Percentiles rank a stretch among this genome's conserved stretches.
phyloP scores from a whole-genome alignment of 768 basidiomycete genomes.

The Xerocomellus dryophilus region DNA sequence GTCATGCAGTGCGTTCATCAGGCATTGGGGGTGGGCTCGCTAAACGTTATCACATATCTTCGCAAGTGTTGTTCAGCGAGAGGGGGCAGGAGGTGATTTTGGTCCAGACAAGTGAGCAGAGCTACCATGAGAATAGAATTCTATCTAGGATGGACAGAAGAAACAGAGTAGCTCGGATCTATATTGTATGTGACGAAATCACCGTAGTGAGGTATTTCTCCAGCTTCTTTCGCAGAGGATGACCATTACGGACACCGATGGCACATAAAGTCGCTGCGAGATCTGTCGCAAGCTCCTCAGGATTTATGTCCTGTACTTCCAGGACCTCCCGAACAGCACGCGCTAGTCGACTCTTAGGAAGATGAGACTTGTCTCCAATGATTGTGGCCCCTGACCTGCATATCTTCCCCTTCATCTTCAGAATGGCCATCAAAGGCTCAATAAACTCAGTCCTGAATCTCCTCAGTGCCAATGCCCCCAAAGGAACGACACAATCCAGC shows the following conservation, averaged over 20 bases:
- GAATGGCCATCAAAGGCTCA: conserved; percentile 63
- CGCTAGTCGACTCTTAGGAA: conserved; percentile 64
- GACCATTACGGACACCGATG: conserved; percentile 58
- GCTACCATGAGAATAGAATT: no score
- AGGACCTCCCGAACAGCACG: conserved; percentile 65
- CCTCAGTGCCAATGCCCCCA: conserved; percentile 63
- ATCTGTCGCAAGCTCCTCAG: conserved; percentile 51
- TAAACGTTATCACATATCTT: no score
- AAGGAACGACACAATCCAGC: conserved; percentile 60
- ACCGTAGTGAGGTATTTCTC: conserved; percentile 48
- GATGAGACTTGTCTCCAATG: conserved; percentile 34
- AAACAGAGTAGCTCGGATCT: no score
- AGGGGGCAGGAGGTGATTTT: no score
- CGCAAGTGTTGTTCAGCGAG: no score
- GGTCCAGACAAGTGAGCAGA: no score
- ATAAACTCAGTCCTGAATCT: conserved; percentile 71
- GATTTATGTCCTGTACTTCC: conserved; percentile 47
- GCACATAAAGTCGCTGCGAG: conserved; percentile 49
- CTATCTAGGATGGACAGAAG: no score
- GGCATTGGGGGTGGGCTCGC: background rate
- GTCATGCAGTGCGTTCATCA: background rate
- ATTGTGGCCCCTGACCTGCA: conserved; percentile 49
- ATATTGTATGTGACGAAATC: no score
- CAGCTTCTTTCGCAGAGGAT: conserved; percentile 65
- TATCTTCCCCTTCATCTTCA: conserved; percentile 51